These are phyloP conservation scores for Peronospora tabacina DNA, from an alignment of 352 stramenopile genomes.

Conservation along the genomic window DNA sequence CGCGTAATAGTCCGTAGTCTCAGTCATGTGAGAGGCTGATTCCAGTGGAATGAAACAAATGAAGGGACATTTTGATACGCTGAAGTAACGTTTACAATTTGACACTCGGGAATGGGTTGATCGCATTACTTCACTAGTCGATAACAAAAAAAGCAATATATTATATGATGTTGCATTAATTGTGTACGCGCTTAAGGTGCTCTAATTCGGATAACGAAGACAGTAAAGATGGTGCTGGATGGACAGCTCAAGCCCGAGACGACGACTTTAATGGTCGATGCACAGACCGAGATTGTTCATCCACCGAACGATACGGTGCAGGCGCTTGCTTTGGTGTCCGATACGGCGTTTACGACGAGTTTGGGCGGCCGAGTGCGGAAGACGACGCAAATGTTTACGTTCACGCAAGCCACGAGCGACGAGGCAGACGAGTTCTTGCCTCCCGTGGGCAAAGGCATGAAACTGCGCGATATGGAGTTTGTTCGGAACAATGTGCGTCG, in stretches of 20 bases:
- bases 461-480: conserved; percentile 58
- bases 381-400: conserved; percentile 63
- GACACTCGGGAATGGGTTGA: too few species aligned
- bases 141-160: too few species aligned
- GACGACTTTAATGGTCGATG: conserved; percentile 10
- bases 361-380: conserved; percentile 46
- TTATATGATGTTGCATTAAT: too few species aligned
- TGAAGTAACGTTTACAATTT: too few species aligned
- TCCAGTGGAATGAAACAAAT: too few species aligned
- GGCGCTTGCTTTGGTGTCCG: conserved; percentile 1
- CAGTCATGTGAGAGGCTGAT: too few species aligned
- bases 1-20: conserved; percentile 25
- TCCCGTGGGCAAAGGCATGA: conserved; percentile 41
- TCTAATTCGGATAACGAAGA: neutral
- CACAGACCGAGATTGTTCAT: neutral
- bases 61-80: too few species aligned
- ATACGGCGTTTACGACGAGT: conserved; percentile 22
- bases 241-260: conserved; percentile 8
- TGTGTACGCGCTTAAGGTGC: too few species aligned
- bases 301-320: neutral
- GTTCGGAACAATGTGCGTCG: conserved; percentile 39
- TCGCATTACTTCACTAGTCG: too few species aligned
- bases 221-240: conserved; percentile 16
- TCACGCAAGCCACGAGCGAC: conserved; percentile 37
- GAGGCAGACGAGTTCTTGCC: conserved; percentile 58